Base-by-base conservation (phyloP, 2,329 filamentous ascomycete genomes). In the Trichoderma gracile region DNA sequence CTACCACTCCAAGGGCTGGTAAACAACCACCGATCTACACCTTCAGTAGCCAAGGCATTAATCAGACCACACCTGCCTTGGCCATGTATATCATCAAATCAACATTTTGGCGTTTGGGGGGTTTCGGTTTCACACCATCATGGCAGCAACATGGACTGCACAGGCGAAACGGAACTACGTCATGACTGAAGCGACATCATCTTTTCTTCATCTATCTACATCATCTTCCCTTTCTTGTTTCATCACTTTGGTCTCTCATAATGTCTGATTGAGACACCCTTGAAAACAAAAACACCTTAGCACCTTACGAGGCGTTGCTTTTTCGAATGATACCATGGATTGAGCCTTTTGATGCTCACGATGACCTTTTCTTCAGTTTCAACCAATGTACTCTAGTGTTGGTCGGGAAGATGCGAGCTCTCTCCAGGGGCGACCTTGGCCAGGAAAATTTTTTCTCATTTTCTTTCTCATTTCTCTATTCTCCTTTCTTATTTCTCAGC, bases 1-100 rank as follows among this genome's bases (percentile, higher is more conserved):
- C 65, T 79, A 79, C 68, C 77, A 79, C 71, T 78, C 77, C 65
- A 79, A 79, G 72, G 78, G 78, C 45, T 79, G 78, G 78, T 79
- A 70, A 47, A 23, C 54, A 30, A 30, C 27, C 7, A 30, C 30
- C 30, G n/a, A n/a, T n/a, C 25, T 25, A 25, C 25, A 25, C 3
- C 30, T 5, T 38, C 33, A 3, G 17, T 62, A 52, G 63, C 58
- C 57, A 23, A 57, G 43, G 64, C 64, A n/a, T 63, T 63, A 33
- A 40, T 55, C 23, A 5, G 1, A 55, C 25, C 9, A 63, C n/a
- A 55, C 33, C 19, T 27, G 62, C 54, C 54, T 58, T 50, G 49
- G 52, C 60, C 50, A 40, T 63, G 60, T 63, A 63, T 23, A 63
- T 56, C 60, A 63, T 56, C 60, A 52, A 23, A 63, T 56, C 42